Conservation (phyloP, 805 yeast genomes). For the Metschnikowia rubicola region DNA sequence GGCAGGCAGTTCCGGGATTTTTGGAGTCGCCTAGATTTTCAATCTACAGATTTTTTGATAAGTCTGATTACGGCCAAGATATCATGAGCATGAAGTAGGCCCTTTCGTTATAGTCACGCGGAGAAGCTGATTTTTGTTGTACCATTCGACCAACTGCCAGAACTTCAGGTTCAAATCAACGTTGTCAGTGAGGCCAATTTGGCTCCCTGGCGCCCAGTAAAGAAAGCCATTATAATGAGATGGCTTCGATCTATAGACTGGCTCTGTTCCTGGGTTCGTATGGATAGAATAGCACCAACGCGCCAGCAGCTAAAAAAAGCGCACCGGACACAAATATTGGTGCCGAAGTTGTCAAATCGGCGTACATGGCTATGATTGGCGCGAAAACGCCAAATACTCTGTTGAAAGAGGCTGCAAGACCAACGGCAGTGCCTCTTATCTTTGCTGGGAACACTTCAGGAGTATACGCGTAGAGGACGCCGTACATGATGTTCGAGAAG, state of each 20-base stretch:
- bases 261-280: slow-evolving; percentile 41
- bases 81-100: too few species aligned
- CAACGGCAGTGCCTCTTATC: slow-evolving; percentile 55
- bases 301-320: slow-evolving; percentile 45
- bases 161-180: too few species aligned
- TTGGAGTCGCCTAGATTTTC: too few species aligned
- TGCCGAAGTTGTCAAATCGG: slow-evolving; percentile 51
- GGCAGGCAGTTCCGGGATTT: too few species aligned
- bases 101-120: too few species aligned
- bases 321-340: slow-evolving; percentile 64
- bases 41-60: too few species aligned
- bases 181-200: too few species aligned
- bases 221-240: too few species aligned
- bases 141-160: too few species aligned
- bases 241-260: slow-evolving; percentile 13
- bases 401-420: slow-evolving; percentile 53
- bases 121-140: too few species aligned
- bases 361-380: slow-evolving; percentile 54
- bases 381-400: slow-evolving; percentile 55
- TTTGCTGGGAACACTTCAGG: slow-evolving; percentile 58
- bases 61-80: too few species aligned
- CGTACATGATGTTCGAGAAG: slow-evolving; percentile 50
- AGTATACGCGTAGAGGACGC: slow-evolving; percentile 60
- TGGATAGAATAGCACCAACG: slow-evolving; percentile 39
- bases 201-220: too few species aligned